Conservation (phyloP, 2,329 filamentous ascomycete genomes). For the Rhexocercosporidium sp. region DNA sequence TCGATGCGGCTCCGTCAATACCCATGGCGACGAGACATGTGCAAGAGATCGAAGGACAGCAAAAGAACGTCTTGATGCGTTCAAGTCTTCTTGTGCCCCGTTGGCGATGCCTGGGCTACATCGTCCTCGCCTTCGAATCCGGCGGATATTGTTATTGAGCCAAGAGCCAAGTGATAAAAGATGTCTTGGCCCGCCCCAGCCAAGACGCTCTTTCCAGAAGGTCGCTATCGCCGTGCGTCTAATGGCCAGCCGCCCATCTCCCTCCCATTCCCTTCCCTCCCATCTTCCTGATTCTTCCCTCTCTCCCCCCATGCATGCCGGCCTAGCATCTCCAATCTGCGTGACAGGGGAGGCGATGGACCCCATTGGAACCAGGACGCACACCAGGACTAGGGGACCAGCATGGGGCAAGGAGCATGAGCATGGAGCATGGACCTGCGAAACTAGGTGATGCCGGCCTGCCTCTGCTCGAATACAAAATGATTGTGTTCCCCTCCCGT, state of each 20-base stretch:
- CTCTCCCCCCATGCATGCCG: not conserved
- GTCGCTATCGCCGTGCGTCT: slow-evolving; percentile 7
- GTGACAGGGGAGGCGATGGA: slow-evolving; percentile 2
- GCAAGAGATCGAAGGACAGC: not conserved
- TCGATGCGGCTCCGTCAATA: not conserved
- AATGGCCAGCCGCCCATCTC: not conserved
- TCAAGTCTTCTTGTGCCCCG: slow-evolving; percentile 2
- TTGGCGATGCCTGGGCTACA: not conserved
- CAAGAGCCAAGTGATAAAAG: slow-evolving; percentile 2
- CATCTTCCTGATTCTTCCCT: too few species aligned
- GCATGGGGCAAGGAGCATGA: not conserved
- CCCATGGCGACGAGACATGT: not conserved
- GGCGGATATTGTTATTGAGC: not conserved
- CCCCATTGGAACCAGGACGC: not conserved
- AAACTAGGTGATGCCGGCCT: too few species aligned
- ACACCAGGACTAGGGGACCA: too few species aligned
- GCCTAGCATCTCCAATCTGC: not conserved
- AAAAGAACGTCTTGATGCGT: not conserved
- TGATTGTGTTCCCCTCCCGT: not conserved
- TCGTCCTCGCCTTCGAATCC: not conserved
- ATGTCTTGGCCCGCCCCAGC: not conserved
- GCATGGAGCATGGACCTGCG: not conserved
- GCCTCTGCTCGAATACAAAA: slow-evolving; percentile 1
- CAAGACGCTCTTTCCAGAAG: slow-evolving; percentile 6
- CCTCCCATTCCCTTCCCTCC: too few species aligned